Base-by-base conservation (phyloP, 2,329 filamentous ascomycete species). In the Cryphonectria parasitica region DNA sequence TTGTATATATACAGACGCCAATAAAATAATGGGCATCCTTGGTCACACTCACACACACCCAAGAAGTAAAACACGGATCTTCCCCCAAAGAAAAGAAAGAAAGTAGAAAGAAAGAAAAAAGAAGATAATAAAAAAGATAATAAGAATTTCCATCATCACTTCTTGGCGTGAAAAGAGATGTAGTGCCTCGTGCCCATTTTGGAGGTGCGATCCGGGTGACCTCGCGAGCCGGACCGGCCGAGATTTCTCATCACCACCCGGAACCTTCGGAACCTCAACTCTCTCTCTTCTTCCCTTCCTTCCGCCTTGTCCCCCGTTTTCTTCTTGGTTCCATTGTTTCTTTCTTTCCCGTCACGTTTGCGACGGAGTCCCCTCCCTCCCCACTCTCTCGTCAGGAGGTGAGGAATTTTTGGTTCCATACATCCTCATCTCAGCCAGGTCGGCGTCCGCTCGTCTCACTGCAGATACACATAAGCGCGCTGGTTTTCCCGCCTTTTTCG, bases 391-490 rank as follows among this genome's bases (percentile, higher is more conserved):
- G 39, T 41, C 4, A 64, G 28, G 17, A 25, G 36, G 58, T 11
- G 8, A 8, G 2, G n/a, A 7, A 7, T 4, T 36, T 36, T 28
- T 39, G 58, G n/a, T 64, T 28, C n/a, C 61, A 43, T 25, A n/a
- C 25, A 34, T 13, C 34, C 19, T 25, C 34, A 17, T 62, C 54
- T 58, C 25, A n/a, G 19, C 45, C 54, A 17, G 54, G 54, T 58
- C 54, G 8, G 13, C 28, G 28, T 22, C 60, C n/a, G 61, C 39
- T 28, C 39, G 15, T 41, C 25, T 17, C 61, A 43, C 61, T 43
- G 61, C 61, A 64, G 41, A 52, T 34, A 43, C 61, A 64, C 25
- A 49, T 64, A 31, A 64, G 63, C 63, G 34, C 28, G 41, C 28
- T 64, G 58, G n/a, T 39, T n/a, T n/a, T n/a, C 31, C 28, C 58